phyloP scores from a whole-genome alignment of 441 rosid species.

The Francoa sonchifolia region DNA sequence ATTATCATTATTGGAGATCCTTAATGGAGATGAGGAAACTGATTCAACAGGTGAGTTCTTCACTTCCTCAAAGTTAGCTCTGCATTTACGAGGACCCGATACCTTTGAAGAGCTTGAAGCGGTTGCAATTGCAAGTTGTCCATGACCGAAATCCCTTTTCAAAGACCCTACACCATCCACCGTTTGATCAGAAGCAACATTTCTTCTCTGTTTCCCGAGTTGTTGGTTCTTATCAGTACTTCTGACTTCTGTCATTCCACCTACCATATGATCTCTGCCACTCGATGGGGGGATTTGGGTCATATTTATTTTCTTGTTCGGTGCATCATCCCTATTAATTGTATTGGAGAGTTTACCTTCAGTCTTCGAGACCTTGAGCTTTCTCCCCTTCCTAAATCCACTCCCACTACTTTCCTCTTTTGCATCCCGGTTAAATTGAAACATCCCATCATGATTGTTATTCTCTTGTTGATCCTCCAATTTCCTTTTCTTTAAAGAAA shows the following conservation, averaged over 20 bases:
- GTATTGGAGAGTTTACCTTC: conserved; percentile 15
- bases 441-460: conserved; percentile 13
- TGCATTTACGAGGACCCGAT: conserved; percentile 35
- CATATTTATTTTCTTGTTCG: conserved; percentile 13
- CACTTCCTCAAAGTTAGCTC: conserved; percentile 29
- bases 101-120: conserved; percentile 64
- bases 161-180: conserved; percentile 20
- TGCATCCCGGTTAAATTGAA: conserved; percentile 10
- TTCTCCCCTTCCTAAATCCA: conserved; percentile 24
- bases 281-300: conserved; percentile 4
- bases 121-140: conserved; percentile 31
- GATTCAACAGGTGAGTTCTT: conserved; percentile 64
- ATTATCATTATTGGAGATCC: conserved; percentile 25
- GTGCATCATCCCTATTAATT: conserved; percentile 14
- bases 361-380: conserved; percentile 19
- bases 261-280: conserved; percentile 18
- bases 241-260: conserved; percentile 18
- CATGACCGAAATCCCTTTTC: conserved; percentile 26
- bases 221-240: conserved; percentile 16
- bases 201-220: conserved; percentile 18
- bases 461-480: conserved; percentile 22
- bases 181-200: conserved; percentile 13
- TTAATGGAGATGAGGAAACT: conserved; percentile 64
- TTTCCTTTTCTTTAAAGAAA: conserved; percentile 34
- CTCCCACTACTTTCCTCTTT: conserved; percentile 31